Percentiles rank a stretch among this genome's conserved stretches.
phyloP scores from a whole-genome alignment of 192 early-diverging fungal genomes.

The Pilobolus umbonatus region DNA sequence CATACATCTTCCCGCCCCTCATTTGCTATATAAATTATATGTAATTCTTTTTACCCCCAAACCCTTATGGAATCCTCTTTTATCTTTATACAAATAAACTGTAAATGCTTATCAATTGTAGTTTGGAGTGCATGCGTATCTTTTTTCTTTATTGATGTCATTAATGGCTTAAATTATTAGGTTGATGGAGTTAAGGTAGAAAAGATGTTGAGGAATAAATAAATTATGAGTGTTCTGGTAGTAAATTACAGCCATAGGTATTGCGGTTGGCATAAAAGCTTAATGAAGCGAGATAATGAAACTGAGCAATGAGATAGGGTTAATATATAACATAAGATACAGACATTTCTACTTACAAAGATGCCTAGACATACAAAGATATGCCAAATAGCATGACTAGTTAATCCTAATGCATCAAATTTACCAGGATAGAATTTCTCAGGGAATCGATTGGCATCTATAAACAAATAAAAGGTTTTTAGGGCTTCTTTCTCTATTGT shows the following conservation, averaged over 20 bases:
- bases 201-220: constrained; percentile 3
- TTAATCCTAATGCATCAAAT: constrained; percentile 53
- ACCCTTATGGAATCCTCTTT: too few relatives aligned
- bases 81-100: too few relatives aligned
- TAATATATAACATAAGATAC: not conserved
- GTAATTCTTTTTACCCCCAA: too few relatives aligned
- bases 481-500: not conserved
- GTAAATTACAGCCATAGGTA: constrained; percentile 39
- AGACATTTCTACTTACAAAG: constrained; percentile 30
- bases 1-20: too few relatives aligned
- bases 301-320: constrained; percentile 9
- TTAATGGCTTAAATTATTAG: not conserved
- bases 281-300: constrained; percentile 53
- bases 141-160: too few relatives aligned
- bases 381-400: constrained; percentile 62
- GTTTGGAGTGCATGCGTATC: too few relatives aligned
- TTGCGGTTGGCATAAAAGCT: constrained; percentile 50
- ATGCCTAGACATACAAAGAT: constrained; percentile 58
- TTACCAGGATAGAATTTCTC: constrained; percentile 56
- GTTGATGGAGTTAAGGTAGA: not conserved
- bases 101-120: too few relatives aligned
- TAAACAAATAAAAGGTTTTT: not conserved
- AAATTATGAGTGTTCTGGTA: not conserved
- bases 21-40: too few relatives aligned
- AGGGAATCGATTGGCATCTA: constrained; percentile 56